Evolutionary conservation across 768 basidiomycete species (phyloP).

Genomic region (Pholiota molesta): DNA sequence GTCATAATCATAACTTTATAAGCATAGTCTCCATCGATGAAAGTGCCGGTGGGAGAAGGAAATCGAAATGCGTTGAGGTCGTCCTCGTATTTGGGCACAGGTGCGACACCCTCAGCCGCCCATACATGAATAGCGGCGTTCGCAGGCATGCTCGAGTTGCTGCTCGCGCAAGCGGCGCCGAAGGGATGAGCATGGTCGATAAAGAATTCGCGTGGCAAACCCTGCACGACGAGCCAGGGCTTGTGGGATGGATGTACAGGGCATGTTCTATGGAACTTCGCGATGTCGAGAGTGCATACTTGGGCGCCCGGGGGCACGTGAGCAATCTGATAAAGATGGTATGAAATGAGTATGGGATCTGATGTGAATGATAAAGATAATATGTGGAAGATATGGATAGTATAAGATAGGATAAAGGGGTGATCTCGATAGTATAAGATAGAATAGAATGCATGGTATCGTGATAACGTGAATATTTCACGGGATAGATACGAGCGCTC

Average conservation of each 20-base stretch:
- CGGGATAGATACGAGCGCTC: too few species aligned
- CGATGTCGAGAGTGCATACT: slow-evolving; percentile 34
- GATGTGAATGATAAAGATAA: too few species aligned
- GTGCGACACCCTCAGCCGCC: slow-evolving; percentile 7
- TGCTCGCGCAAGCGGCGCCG: background rate
- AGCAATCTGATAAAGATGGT: slow-evolving; percentile 26
- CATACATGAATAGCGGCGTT: slow-evolving; percentile 33
- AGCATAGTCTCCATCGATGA: background rate
- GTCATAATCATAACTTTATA: background rate
- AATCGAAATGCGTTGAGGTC: slow-evolving; percentile 16
- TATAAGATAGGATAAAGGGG: too few species aligned
- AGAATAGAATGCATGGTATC: too few species aligned
- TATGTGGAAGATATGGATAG: too few species aligned
- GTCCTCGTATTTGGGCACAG: slow-evolving; percentile 20
- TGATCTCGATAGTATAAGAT: too few species aligned
- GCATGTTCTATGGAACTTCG: slow-evolving; percentile 36
- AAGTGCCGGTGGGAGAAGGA: slow-evolving; percentile 17
- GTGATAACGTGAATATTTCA: too few species aligned
- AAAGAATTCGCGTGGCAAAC: background rate
- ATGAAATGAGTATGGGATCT: too few species aligned
- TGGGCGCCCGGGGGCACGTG: slow-evolving; percentile 31
- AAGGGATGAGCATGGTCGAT: too few species aligned
- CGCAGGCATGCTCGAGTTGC: slow-evolving; percentile 33
- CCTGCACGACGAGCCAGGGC: slow-evolving; percentile 32
- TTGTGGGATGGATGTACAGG: slow-evolving; percentile 35